phyloP scores from a whole-genome alignment of 2,329 filamentous ascomycete genomes.

The Moelleriella libera region DNA sequence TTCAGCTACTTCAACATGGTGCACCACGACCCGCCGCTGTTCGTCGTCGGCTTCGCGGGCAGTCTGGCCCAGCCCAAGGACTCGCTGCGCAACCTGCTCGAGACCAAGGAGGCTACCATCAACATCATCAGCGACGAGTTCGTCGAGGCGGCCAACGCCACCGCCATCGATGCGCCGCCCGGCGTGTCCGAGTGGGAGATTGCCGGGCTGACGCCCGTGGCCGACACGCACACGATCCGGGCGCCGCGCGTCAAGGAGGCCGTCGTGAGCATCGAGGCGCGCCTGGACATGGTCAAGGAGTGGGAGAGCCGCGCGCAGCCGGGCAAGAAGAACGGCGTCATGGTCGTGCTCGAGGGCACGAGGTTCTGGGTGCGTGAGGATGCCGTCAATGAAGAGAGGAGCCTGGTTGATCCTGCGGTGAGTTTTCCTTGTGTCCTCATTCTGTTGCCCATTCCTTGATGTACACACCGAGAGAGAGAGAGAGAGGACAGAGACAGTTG shows the following conservation, averaged over 20 bases:
- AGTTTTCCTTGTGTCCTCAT: constrained; percentile 13
- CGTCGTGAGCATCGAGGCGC: constrained; percentile 70
- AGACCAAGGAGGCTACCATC: constrained; percentile 63
- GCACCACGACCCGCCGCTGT: constrained; percentile 75
- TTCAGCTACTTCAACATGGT: constrained; percentile 80
- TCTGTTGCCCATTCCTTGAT: constrained; percentile 1
- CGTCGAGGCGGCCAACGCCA: constrained; percentile 77
- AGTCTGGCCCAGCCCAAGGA: constrained; percentile 52
- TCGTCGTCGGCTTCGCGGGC: constrained; percentile 43
- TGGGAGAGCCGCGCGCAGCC: constrained; percentile 57
- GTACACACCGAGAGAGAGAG: not conserved
- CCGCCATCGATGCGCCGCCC: constrained; percentile 62
- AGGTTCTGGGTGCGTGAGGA: constrained; percentile 85
- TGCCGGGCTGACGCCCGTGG: constrained; percentile 4
- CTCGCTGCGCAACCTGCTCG: constrained; percentile 58
- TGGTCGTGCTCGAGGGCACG: constrained; percentile 70
- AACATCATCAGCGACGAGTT: constrained; percentile 81
- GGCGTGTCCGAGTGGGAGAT: constrained; percentile 67
- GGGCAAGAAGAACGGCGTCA: constrained; percentile 59
- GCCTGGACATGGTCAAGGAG: constrained; percentile 59
- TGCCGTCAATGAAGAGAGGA: constrained; percentile 65
- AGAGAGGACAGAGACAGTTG: too few species aligned
- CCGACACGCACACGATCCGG: constrained; percentile 49
- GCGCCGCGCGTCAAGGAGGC: constrained; percentile 67
- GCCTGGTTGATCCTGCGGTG: constrained; percentile 57